These are phyloP conservation scores for Monosporascus sp. DNA, from an alignment of 2,329 filamentous ascomycete species.

Conservation along the genomic window DNA sequence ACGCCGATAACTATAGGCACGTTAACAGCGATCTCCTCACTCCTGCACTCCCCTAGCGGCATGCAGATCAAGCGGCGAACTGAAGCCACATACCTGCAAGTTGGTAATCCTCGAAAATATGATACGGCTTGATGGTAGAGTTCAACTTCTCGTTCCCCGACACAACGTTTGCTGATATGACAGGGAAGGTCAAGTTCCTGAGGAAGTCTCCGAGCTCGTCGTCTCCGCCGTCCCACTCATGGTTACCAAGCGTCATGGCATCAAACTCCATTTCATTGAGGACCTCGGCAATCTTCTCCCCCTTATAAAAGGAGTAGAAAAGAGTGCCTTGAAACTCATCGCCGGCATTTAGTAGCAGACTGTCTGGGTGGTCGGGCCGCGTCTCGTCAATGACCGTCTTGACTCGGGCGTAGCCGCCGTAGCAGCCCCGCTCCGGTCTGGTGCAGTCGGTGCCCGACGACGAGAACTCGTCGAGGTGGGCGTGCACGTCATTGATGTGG, in stretches of 20 bases:
- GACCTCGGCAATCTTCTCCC: constrained; percentile 63
- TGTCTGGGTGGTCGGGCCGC: constrained; percentile 52
- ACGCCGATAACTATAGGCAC: constrained; percentile 48
- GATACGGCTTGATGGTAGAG: constrained; percentile 58
- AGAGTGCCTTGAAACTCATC: constrained; percentile 66
- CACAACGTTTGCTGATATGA: constrained; percentile 58
- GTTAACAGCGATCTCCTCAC: not conserved
- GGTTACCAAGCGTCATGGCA: constrained; percentile 63
- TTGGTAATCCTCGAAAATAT: constrained; percentile 56
- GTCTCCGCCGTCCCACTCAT: constrained; percentile 62
- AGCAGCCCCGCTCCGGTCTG: constrained; percentile 50
- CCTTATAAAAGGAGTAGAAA: constrained; percentile 61
- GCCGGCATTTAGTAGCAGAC: constrained; percentile 59
- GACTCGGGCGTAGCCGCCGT: constrained; percentile 59
- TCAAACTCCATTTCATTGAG: constrained; percentile 62
- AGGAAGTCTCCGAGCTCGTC: constrained; percentile 57
- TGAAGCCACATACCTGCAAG: constrained; percentile 33
- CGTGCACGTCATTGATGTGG: constrained; percentile 65
- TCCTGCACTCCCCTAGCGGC: too few species aligned
- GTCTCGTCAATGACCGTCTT: constrained; percentile 54
- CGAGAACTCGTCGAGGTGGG: constrained; percentile 59
- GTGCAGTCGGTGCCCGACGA: constrained; percentile 58
- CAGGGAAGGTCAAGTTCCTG: constrained; percentile 58
- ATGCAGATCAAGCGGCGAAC: too few species aligned
- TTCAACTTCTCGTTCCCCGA: constrained; percentile 56